A percentile compares a stretch with the other conserved stretches of the same genome.
Conservation (phyloP, 202 grass and related monocot genomes). For the Bolboschoenoplectus hybrid region DNA sequence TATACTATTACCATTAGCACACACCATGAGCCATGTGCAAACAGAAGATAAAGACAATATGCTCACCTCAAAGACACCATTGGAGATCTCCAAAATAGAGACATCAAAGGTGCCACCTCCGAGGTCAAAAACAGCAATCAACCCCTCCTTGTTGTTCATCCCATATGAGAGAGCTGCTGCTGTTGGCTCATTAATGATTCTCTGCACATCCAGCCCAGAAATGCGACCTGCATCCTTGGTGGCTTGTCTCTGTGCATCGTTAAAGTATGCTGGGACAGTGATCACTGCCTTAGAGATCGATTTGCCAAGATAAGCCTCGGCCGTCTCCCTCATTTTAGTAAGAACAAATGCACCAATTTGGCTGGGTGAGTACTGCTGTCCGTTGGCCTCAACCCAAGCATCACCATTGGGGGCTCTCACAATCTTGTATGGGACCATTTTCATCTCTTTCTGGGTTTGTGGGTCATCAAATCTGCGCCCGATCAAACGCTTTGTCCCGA, state of each 20-base stretch:
- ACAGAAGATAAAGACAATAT: background rate
- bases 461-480: constrained; percentile 69
- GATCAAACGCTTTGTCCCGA: constrained; percentile 73
- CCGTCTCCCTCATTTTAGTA: constrained; percentile 91
- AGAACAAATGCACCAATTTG: constrained; percentile 91
- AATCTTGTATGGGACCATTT: constrained; percentile 83
- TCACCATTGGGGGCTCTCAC: constrained; percentile 87
- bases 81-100: constrained; percentile 65
- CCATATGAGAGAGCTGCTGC: constrained; percentile 67
- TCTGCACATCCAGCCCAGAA: constrained; percentile 60
- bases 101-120: constrained; percentile 76
- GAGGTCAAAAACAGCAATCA: constrained; percentile 69
- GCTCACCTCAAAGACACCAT: constrained; percentile 75
- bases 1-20: background rate
- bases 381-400: constrained; percentile 80
- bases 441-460: constrained; percentile 80
- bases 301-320: constrained; percentile 85
- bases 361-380: constrained; percentile 78
- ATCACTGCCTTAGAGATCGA: constrained; percentile 87
- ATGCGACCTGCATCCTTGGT: constrained; percentile 92
- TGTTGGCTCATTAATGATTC: constrained; percentile 70
- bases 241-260: constrained; percentile 89
- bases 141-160: constrained; percentile 65
- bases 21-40: background rate
- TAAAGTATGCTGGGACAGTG: constrained; percentile 89